Base-by-base conservation (phyloP, 2,329 filamentous ascomycete species). In the Fusarium camptoceras region DNA sequence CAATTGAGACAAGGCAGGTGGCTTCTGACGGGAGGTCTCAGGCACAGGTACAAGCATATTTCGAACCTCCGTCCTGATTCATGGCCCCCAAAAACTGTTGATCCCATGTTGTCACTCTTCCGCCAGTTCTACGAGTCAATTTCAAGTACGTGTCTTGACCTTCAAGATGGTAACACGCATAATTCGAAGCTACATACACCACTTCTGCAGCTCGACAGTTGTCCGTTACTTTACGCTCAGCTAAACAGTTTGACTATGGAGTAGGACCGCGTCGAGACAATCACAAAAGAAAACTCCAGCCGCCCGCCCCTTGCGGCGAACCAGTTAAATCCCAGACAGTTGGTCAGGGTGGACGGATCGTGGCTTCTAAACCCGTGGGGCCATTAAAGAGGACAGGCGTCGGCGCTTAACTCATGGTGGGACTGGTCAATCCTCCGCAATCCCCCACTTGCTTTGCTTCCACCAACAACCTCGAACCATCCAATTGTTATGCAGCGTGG, bases 401-500 rank as follows among this genome's bases (percentile, higher is more conserved):
- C 82, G 84, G 86, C 86, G 86, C 86, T 88, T 88, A 88, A 80
- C 76, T 77, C 76, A 77, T 72, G 78, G 68, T 77, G 77, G 81
- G 73, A 70, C 66, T 68, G 68, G 57, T 37, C 62, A 70, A 62
- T 68, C 68, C 68, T 70, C 67, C 51, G 51, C 44, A 68, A 50
- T 53, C 63, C 78, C 82, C 69, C 68, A 71, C 69, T 51, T 55
- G 49, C 60, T 59, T 72, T 80, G 78, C 81, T 80, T 81, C 78
- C 76, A 76, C 78, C 75, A 77, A 76, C 81, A 77, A 81, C 76
- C 80, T 76, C 80, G 74, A 79, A 59, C 57, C 55, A 28, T 57
- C 62, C 61, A 65, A 70, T 71, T 47, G 22, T 41, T 43, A 54
- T 50, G 50, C 57, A 54, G 30, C 22, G 30, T 53, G 50, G 47